A percentile compares a stretch with the other conserved stretches of the same genome.
Conservation (phyloP, 768 basidiomycete genomes). For the Termitomyces sp. region DNA sequence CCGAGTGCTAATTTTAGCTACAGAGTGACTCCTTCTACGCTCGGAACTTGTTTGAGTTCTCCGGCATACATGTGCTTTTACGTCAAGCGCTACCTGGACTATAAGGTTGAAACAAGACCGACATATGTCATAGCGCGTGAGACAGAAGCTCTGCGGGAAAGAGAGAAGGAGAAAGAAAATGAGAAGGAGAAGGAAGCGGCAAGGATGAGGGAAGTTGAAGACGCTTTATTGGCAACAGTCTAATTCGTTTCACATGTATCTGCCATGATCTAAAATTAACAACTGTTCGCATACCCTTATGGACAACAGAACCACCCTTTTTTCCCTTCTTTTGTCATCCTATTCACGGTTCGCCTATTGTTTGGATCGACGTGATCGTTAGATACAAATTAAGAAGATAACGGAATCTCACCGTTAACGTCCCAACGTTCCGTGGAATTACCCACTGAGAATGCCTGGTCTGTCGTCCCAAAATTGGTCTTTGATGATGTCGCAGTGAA, state of each 20-base stretch:
- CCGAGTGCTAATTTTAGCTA: slow-evolving; percentile 9
- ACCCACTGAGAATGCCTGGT: slow-evolving; percentile 44
- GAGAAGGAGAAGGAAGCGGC: slow-evolving; percentile 41
- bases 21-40: slow-evolving; percentile 68
- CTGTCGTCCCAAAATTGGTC: slow-evolving; percentile 74
- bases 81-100: slow-evolving; percentile 84
- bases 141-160: slow-evolving; percentile 58
- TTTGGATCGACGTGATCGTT: not conserved
- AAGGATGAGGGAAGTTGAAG: slow-evolving; percentile 59
- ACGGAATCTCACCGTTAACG: not conserved
- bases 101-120: slow-evolving; percentile 64
- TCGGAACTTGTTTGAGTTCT: slow-evolving; percentile 63
- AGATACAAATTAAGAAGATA: not conserved
- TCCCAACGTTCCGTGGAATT: slow-evolving; percentile 7
- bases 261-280: not conserved
- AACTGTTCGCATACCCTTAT: not conserved
- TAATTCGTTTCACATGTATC: slow-evolving; percentile 11
- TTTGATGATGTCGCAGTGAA: slow-evolving; percentile 82
- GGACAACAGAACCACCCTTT: not conserved
- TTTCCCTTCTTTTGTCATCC: not conserved
- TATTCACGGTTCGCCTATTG: not conserved
- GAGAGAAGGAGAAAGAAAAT: slow-evolving; percentile 38
- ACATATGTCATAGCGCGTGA: slow-evolving; percentile 64
- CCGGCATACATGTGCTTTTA: slow-evolving; percentile 95
- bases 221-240: slow-evolving; percentile 51